phyloP scores from a whole-genome alignment of 352 stramenopile species.

The Phytophthora tubulina region DNA sequence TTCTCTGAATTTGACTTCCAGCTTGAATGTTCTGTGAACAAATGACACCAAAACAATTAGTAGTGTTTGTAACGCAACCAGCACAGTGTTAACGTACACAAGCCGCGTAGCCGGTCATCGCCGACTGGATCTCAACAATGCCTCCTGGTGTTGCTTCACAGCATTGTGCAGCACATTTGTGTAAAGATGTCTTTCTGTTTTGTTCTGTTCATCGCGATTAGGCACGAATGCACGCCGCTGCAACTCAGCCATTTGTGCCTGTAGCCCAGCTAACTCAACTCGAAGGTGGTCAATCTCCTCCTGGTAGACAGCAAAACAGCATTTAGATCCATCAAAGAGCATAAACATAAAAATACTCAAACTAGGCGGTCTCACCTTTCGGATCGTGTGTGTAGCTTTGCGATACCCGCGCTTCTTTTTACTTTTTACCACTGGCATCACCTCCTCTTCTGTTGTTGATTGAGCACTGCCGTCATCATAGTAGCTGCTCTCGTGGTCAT shows the following conservation, averaged over 20 bases:
- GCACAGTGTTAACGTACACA: constrained; percentile 30
- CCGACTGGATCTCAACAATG: constrained; percentile 38
- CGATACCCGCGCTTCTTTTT: constrained; percentile 40
- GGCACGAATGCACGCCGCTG: constrained; percentile 33
- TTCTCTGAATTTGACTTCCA: constrained; percentile 42
- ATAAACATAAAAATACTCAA: background rate
- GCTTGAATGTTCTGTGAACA: constrained; percentile 39
- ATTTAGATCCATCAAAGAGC: constrained; percentile 9
- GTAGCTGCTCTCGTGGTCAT: background rate
- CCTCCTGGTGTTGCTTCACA: constrained; percentile 40
- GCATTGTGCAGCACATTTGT: constrained; percentile 40
- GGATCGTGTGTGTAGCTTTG: constrained; percentile 47
- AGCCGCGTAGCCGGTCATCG: constrained; percentile 39
- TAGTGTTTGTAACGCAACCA: background rate
- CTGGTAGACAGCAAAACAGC: constrained; percentile 11
- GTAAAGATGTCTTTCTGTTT: constrained; percentile 24
- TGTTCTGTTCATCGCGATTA: constrained; percentile 13
- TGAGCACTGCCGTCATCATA: constrained; percentile 7
- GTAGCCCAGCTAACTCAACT: constrained; percentile 31
- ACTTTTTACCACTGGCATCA: constrained; percentile 8
- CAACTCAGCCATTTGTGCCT: constrained; percentile 36
- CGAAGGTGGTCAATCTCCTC: constrained; percentile 45
- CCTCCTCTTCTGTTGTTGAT: constrained; percentile 19
- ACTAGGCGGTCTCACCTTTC: constrained; percentile 34
- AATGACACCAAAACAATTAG: background rate